Base-by-base conservation (phyloP, 805 yeast species). In the Hyphopichia homilentoma region DNA sequence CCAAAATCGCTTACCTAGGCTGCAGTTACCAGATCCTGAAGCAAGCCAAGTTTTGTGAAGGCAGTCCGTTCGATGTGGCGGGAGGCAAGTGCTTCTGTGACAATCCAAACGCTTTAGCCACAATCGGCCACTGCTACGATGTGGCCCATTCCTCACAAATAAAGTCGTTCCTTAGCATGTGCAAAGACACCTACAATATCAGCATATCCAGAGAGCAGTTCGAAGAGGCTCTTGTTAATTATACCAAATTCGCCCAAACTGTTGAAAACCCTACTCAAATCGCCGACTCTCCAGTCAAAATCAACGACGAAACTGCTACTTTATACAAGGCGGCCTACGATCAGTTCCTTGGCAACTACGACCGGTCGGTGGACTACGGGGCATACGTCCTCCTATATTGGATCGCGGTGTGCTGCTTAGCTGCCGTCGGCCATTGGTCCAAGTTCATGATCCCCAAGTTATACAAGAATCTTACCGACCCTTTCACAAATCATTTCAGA, bases 281-380 rank as follows among this genome's bases (percentile, higher is more conserved):
- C 5, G n/a, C n/a, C n/a, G 43, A 44, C 25, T 36, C 30, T 24
- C 68, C 67, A 0, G 48, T 60, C 9, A 48, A 44, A 30, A 42
- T 65, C 16, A 40, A 57, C 20, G 52, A 50, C 7, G 28, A 47
- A 2, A 29, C 31, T 7, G 47, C 53, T 7, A 5, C 26, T 4
- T 18, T 44, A 2, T 56, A 47, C 38, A 45, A 47, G 21, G 45
- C 39, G 8, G 44, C 65, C 3, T 64, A 59, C 37, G 61, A 56
- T 27, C 65, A 57, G 30, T 65, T 58, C 36, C 46, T 65, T 27
- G 70, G 70, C 7, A 65, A 64, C 46, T 63, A 61, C 35, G 65
- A 62, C 33, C 55, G 56, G 15, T 70, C 79, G 3, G 61, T 73
- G 18, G 61, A 54, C 37, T 54, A 69, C 45, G 81, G 70, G 13